Base-by-base conservation (phyloP, 257 asterid species). In the Gentiana straminea region DNA sequence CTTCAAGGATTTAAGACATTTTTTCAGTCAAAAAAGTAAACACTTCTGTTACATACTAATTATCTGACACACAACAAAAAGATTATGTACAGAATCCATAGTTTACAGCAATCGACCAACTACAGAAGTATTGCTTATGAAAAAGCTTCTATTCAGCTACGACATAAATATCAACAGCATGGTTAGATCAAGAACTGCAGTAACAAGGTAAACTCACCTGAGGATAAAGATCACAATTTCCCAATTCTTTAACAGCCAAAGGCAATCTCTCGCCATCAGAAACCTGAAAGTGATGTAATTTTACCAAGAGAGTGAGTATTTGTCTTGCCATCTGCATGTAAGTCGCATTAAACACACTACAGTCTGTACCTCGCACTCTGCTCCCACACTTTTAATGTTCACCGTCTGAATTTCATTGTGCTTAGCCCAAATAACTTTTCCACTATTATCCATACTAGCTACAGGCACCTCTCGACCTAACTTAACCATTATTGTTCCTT, bases 401-500 rank as follows among this genome's bases (percentile, higher is more conserved):
- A 91, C 95, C 32, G 96, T 87, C 75, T 91, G 96, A 75, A 91
- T 81, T 66, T 91, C 98, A 81, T 91, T 91, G 72, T 91, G 98
- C 77, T 87, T 91, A 13, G 98, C 86, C 98, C 98, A 91, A 52
- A 91, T 85, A 51, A 91, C 81, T 79, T 87, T 87, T 68, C 98
- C 98, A 72, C 95, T 77, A 59, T 79, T 91, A 67, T 91, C 98
- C 96, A 91, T 91, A 64, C 98, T 91, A 49, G 92, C 96, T 54
- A 87, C 81, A 49, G 98, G 98, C 13, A 84, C 98, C 79, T 92
- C 99, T 15, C 97, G 86, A 51, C 99, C 99, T 55, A 92, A 75
- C 78, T 92, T 92, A 39, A 92, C 97, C 99, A 92, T 92, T 57
- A 92, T 84, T 48, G 97, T 85, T 67, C 99, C 99, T 76, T 92